Evolutionary conservation across 805 yeast species (phyloP).

Genomic region (Wickerhamiella qilinensis): DNA sequence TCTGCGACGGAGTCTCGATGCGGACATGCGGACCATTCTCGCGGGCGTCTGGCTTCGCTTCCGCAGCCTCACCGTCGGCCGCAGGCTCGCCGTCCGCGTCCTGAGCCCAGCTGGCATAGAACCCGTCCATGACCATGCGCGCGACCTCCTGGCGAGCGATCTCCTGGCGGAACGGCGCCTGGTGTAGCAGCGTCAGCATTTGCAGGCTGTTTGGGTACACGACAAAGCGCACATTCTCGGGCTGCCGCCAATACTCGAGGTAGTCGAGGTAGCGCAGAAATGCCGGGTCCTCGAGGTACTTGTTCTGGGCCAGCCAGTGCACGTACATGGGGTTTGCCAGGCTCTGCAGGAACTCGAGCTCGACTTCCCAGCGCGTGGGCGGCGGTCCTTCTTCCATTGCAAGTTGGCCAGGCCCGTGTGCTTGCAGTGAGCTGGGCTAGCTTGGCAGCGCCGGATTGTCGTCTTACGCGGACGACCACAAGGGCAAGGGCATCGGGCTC

Average conservation of each 20-base stretch:
- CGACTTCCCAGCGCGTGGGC: slow-evolving; percentile 61
- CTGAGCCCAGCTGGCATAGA: slow-evolving; percentile 25
- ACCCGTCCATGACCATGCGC: slow-evolving; percentile 27
- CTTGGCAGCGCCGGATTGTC: too few species aligned
- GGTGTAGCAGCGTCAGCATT: slow-evolving; percentile 42
- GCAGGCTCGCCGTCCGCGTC: neutral
- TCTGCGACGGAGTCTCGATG: too few species aligned
- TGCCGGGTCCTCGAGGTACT: slow-evolving; percentile 50
- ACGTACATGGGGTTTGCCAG: slow-evolving; percentile 79
- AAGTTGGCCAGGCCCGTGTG: too few species aligned
- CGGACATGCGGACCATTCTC: too few species aligned
- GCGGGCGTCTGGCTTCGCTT: neutral
- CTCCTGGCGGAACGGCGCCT: slow-evolving; percentile 25
- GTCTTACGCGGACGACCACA: too few species aligned
- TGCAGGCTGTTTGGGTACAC: slow-evolving; percentile 85
- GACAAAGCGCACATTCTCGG: slow-evolving; percentile 49
- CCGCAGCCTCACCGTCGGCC: neutral
- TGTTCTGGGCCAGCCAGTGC: slow-evolving; percentile 72
- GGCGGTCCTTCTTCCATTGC: slow-evolving; percentile 5
- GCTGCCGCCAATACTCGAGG: slow-evolving; percentile 71
- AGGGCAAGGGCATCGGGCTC: too few species aligned
- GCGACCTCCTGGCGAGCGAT: slow-evolving; percentile 27
- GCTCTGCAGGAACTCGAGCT: slow-evolving; percentile 87
- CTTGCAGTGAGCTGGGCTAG: too few species aligned
- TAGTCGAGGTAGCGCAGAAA: slow-evolving; percentile 67